phyloP scores from a whole-genome alignment of 306 rosid species.

The Lathyrus oleraceus region DNA sequence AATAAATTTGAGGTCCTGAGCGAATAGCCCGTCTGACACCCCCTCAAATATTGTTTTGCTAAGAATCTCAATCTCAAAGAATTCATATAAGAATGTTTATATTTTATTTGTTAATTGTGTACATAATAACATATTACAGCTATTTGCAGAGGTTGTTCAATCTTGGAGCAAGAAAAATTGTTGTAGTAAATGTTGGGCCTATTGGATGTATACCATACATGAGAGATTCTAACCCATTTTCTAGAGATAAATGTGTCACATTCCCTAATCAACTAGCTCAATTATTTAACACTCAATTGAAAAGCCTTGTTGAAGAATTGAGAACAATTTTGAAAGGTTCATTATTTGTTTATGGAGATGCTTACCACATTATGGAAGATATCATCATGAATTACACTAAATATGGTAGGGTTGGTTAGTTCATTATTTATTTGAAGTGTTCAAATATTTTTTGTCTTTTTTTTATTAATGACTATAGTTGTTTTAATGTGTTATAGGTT shows the following conservation, averaged over 20 bases:
- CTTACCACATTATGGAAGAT: constrained; percentile 33
- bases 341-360: constrained; percentile 63
- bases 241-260: constrained; percentile 51
- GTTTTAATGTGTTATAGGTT: constrained; percentile 44
- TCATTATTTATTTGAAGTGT: too few species aligned
- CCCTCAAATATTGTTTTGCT: too few species aligned
- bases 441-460: background rate
- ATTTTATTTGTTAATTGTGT: background rate
- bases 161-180: constrained; percentile 65
- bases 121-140: background rate
- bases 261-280: constrained; percentile 56
- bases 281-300: constrained; percentile 54
- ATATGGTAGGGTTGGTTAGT: constrained; percentile 34
- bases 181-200: constrained; percentile 74
- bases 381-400: constrained; percentile 5
- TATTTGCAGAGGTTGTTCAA: constrained; percentile 55
- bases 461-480: background rate
- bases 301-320: constrained; percentile 51
- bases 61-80: background rate
- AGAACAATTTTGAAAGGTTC: constrained; percentile 41
- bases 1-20: too few species aligned
- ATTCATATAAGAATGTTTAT: too few species aligned
- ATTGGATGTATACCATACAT: constrained; percentile 71
- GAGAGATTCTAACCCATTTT: constrained; percentile 52
- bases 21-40: too few species aligned